Conservation (phyloP, 352 stramenopile genomes). For the Globisporangium sylvaticum region DNA sequence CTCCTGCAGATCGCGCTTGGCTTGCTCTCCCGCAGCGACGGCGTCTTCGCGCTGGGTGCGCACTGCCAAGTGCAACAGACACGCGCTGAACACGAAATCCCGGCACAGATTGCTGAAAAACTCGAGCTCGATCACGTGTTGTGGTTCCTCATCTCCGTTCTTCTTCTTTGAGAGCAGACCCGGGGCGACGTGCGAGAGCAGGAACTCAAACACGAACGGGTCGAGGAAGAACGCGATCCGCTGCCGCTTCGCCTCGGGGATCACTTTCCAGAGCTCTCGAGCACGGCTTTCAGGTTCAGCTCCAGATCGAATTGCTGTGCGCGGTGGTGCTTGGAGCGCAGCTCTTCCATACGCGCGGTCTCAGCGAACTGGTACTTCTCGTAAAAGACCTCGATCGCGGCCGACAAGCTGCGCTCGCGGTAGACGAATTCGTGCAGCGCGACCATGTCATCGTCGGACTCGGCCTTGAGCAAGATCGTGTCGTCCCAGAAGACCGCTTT, state of each 20-base stretch:
- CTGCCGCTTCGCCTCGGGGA: constrained; percentile 46
- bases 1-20: constrained; percentile 16
- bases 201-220: constrained; percentile 59
- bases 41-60: constrained; percentile 46
- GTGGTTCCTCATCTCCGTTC: constrained; percentile 13
- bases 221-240: constrained; percentile 55
- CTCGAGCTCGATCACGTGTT: constrained; percentile 46
- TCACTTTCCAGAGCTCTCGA: constrained; percentile 55
- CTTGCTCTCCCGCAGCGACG: constrained; percentile 5
- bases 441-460: constrained; percentile 49
- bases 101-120: constrained; percentile 55
- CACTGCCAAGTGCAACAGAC: constrained; percentile 44
- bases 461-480: constrained; percentile 43
- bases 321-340: constrained; percentile 32
- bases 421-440: constrained; percentile 41
- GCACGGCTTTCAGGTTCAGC: constrained; percentile 34
- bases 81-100: constrained; percentile 55
- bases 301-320: constrained; percentile 32
- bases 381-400: constrained; percentile 62
- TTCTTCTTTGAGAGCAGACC: constrained; percentile 20
- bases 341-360: constrained; percentile 63
- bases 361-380: constrained; percentile 78
- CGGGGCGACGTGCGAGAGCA: constrained; percentile 40
- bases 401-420: constrained; percentile 35
- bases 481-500: constrained; percentile 70